These are phyloP conservation scores for Epichloe scottii DNA, from an alignment of 2,329 filamentous ascomycete species.

Conservation along the genomic window DNA sequence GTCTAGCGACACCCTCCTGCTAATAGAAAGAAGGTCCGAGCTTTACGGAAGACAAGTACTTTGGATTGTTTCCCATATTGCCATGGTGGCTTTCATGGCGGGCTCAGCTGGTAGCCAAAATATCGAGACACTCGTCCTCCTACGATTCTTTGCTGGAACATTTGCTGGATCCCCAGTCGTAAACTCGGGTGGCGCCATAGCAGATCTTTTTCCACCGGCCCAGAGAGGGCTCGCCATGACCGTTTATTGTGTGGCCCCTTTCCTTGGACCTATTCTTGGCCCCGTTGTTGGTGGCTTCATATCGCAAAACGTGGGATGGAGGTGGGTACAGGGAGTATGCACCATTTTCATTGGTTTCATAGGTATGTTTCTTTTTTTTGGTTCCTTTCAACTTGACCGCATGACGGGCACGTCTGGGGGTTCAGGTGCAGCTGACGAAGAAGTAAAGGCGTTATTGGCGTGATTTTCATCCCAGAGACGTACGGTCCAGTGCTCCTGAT, in stretches of 20 bases:
- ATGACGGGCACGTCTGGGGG: too few species aligned
- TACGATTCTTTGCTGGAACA: slow-evolving; percentile 47
- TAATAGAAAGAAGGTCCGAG: slow-evolving; percentile 25
- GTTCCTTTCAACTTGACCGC: too few species aligned
- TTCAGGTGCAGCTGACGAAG: too few species aligned
- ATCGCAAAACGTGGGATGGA: slow-evolving; percentile 41
- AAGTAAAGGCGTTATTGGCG: too few species aligned
- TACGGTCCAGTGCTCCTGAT: slow-evolving; percentile 39
- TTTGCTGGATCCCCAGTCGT: slow-evolving; percentile 45
- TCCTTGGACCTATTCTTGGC: slow-evolving; percentile 42
- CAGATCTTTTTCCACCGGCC: slow-evolving; percentile 40
- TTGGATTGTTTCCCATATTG: slow-evolving; percentile 10
- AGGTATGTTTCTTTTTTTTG: not conserved
- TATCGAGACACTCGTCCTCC: slow-evolving; percentile 41
- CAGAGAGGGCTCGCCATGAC: slow-evolving; percentile 40
- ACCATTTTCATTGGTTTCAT: slow-evolving; percentile 37
- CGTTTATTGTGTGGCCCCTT: slow-evolving; percentile 44
- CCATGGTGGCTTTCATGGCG: too few species aligned
- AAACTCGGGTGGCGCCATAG: slow-evolving; percentile 43
- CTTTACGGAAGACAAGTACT: slow-evolving; percentile 42
- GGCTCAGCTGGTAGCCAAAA: slow-evolving; percentile 33
- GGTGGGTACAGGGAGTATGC: slow-evolving; percentile 46
- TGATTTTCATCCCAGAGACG: slow-evolving; percentile 34
- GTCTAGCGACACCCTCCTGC: too few species aligned
- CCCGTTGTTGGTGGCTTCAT: slow-evolving; percentile 48